Evolutionary conservation across 148 eudicot species (phyloP).

Genomic region (Camellia granthamiana): DNA sequence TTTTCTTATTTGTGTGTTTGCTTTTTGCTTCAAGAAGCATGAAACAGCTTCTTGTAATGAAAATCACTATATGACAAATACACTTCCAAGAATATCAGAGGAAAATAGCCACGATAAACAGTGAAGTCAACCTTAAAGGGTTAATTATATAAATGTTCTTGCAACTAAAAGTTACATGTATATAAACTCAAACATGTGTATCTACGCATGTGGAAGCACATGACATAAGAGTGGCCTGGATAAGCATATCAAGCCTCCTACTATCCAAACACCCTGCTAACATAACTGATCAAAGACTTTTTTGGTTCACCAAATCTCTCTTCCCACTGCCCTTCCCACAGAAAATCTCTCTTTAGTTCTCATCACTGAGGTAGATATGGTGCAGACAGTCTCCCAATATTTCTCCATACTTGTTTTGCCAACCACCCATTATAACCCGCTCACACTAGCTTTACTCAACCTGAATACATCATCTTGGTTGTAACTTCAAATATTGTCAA

Average conservation of each 20-base stretch:
- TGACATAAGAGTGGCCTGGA: too few species aligned
- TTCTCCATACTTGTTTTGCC: too few species aligned
- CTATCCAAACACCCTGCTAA: too few species aligned
- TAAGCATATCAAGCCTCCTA: too few species aligned
- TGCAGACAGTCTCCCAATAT: neutral
- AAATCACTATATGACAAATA: too few species aligned
- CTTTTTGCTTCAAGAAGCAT: neutral
- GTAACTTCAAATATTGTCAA: too few species aligned
- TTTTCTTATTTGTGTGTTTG: neutral
- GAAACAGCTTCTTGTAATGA: neutral
- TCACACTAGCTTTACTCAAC: too few species aligned
- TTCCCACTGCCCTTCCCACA: neutral
- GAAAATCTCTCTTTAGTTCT: neutral
- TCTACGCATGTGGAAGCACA: neutral
- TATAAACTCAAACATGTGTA: neutral
- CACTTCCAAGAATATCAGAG: neutral
- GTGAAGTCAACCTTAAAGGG: neutral
- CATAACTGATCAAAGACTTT: too few species aligned
- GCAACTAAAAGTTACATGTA: neutral
- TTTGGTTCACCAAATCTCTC: too few species aligned
- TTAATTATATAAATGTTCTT: neutral
- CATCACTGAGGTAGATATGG: neutral
- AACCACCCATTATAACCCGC: too few species aligned
- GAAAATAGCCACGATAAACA: neutral
- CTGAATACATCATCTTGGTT: too few species aligned